phyloP scores from a whole-genome alignment of 2,329 filamentous ascomycete species.

The Exophiala oligosperma region DNA sequence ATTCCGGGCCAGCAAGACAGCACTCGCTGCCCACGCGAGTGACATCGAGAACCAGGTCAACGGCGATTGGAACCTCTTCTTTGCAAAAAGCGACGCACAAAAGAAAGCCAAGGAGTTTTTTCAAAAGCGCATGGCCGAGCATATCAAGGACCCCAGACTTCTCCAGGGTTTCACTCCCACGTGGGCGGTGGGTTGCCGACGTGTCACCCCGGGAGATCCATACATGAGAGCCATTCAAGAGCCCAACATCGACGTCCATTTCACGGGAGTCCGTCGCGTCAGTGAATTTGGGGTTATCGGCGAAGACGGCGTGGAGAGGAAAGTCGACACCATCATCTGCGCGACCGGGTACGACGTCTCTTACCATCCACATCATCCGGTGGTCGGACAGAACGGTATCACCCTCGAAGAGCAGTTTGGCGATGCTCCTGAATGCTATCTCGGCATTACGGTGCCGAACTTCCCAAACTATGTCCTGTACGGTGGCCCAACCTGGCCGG shows the following conservation, averaged over 20 bases:
- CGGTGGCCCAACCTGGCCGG: conserved; percentile 36
- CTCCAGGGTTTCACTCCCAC: conserved; percentile 43
- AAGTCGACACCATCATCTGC: conserved; percentile 35
- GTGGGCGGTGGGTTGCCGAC: conserved; percentile 45
- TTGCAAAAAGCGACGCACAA: conserved; percentile 42
- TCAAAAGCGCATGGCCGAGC: conserved; percentile 46
- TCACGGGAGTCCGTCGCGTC: conserved; percentile 46
- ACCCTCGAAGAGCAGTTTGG: conserved; percentile 48
- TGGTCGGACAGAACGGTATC: conserved; percentile 37
- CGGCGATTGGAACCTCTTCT: conserved; percentile 47
- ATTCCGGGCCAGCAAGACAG: conserved; percentile 38
- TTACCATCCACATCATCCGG: conserved; percentile 43
- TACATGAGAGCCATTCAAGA: conserved; percentile 53
- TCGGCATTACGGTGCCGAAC: conserved; percentile 28
- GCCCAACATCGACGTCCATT: conserved; percentile 51
- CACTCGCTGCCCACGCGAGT: conserved; percentile 45
- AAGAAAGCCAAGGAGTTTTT: conserved; percentile 40
- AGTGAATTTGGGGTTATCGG: conserved; percentile 44
- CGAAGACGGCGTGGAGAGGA: conserved; percentile 34
- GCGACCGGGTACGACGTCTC: conserved; percentile 41
- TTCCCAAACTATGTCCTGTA: conserved; percentile 28
- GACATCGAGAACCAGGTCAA: conserved; percentile 48
- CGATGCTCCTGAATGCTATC: conserved; percentile 27
- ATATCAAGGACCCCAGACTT: conserved; percentile 52
- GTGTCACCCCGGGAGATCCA: conserved; percentile 48